Percentiles rank a stretch among this genome's conserved stretches.
Evolutionary conservation across 768 basidiomycete species (phyloP).

Genomic region (Suillus placidus): DNA sequence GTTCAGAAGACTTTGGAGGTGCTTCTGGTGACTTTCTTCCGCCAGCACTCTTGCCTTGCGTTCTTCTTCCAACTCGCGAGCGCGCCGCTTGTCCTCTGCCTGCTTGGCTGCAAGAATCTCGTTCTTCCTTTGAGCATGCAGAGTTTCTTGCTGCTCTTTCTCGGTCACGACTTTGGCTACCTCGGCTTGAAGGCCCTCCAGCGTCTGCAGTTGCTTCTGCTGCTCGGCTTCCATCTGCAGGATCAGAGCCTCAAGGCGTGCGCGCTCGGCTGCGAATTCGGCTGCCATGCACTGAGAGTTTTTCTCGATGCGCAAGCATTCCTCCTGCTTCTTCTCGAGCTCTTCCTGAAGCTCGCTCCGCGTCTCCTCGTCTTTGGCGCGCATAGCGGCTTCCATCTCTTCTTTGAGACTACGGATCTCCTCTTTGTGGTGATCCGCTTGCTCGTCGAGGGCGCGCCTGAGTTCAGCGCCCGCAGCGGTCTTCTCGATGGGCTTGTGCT

Average conservation of each 20-base stretch:
- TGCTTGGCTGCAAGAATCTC: constrained; percentile 30
- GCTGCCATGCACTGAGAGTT: constrained; percentile 45
- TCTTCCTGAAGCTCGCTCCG: constrained; percentile 47
- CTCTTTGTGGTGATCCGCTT: constrained; percentile 47
- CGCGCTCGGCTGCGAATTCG: constrained; percentile 42
- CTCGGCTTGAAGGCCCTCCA: constrained; percentile 31
- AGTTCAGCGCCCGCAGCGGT: constrained; percentile 59
- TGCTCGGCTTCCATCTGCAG: constrained; percentile 31
- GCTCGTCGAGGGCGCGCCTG: constrained; percentile 49
- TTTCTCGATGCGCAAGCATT: constrained; percentile 44
- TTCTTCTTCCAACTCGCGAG: constrained; percentile 34
- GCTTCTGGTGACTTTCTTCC: constrained; percentile 33
- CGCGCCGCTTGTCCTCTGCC: constrained; percentile 32
- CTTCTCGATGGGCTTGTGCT: constrained; percentile 49
- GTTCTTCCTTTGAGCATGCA: constrained; percentile 30
- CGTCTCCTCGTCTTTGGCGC: constrained; percentile 49
- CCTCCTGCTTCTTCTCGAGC: constrained; percentile 44
- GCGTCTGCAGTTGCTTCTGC: constrained; percentile 17
- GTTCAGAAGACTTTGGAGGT: constrained; percentile 29
- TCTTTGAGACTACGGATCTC: constrained; percentile 49
- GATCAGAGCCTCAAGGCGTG: constrained; percentile 33
- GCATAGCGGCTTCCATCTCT: constrained; percentile 50
- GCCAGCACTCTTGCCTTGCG: constrained; percentile 30
- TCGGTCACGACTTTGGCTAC: constrained; percentile 31
- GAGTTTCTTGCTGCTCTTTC: constrained; percentile 29